Base-by-base conservation (phyloP, 2,329 filamentous ascomycete species). In the Aspergillus sp. region DNA sequence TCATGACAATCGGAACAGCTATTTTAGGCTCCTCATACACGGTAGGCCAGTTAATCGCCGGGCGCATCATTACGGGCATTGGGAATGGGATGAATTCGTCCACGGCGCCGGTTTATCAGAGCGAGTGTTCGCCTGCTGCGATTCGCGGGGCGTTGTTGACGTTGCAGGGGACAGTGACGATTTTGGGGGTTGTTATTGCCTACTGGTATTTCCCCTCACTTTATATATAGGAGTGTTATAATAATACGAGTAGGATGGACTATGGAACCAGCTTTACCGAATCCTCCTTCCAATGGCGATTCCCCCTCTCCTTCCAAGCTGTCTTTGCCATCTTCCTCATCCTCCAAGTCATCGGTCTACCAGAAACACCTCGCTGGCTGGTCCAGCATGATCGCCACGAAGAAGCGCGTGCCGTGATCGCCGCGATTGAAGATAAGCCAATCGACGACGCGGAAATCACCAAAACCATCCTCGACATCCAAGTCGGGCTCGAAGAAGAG, bases 21-120 rank as follows among this genome's bases (percentile, higher is more conserved):
- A 59, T 68, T n/a, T 57, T 64, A 2, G 54, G 56, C 2, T 62
- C 66, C 0, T 68, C 72, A 0, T 66, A 59, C 27, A 66, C 62
- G 0, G 49, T 74, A 1, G 61, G 61, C 0, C 72, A 75, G 45
- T 58, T 77, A 36, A 71, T 77, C n/a, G 63, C 67, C 13, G 74
- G 71, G 0, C 58, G 73, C 7, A 71, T 75, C 42, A 59, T 75
- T 11, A 73, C 72, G 0, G 72, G 72, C 0, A 54, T 76, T 55
- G 53, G 55, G 0, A 57, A 56, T 13, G 53, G 55, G n/a, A 54
- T 55, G 49, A 58, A 58, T 40, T 55, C 51, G 5, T 55, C 52
- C 3, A 58, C 55, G 0, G 55, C 53, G 0, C 53, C 53, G 1
- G 53, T 58, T 0, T 68, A 59, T 35, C 63, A 66, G 42, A 59